Evolutionary conservation across 2,329 filamentous ascomycete genomes (phyloP), one percentile per base, ranked within the genome.

Genomic region (Xylariaceae sp.): DNA sequence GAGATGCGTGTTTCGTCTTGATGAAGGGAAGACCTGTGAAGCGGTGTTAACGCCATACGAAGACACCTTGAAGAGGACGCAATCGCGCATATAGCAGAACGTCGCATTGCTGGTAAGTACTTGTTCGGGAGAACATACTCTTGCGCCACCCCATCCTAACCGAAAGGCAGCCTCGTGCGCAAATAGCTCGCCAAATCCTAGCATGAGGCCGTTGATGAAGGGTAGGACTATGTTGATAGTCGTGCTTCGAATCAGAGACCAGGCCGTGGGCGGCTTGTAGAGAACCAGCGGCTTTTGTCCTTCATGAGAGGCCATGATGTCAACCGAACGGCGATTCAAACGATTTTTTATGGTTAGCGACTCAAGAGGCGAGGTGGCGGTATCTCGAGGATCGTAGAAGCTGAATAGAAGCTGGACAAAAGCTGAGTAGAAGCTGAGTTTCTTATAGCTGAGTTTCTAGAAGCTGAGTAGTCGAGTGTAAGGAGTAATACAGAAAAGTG

Each of bases 201-300:
- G 75, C 94, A 99, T 99, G 77, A 99, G 82, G 47, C 94, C 94
- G 73, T 99, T 99, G 68, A 99, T 84, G 67, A 99, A 99, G 0
- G 94, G 94, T 19, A 99, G 74, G 1, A 99, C 66, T n/a, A 99
- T 77, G 71, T 99, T 99, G 74, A 99, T 97, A 4, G 91, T 90
- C 12, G 91, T 89, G 37, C 94, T 90, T 53, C 92, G 85, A 52
- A 96, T 63, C 59, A 99, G 72, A 8, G 88, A 85, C 89, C 89
- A 96, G 45, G 95, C 66, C 0, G 91, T 95, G 2, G 92, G 91
- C 2, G 91, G 90, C 61, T 85, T 84, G 80, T 97, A 99, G 47
- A 97, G 81, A 47, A 95, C 79, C 67, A 91, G 80, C 62, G 80
- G 77, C 64, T 81, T 65, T 31, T 64, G 62, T 35, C 76, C 66